A percentile compares a stretch with the other conserved stretches of the same genome.
phyloP scores from a whole-genome alignment of 306 rosid species.

The Cotoneaster glaucophyllus region DNA sequence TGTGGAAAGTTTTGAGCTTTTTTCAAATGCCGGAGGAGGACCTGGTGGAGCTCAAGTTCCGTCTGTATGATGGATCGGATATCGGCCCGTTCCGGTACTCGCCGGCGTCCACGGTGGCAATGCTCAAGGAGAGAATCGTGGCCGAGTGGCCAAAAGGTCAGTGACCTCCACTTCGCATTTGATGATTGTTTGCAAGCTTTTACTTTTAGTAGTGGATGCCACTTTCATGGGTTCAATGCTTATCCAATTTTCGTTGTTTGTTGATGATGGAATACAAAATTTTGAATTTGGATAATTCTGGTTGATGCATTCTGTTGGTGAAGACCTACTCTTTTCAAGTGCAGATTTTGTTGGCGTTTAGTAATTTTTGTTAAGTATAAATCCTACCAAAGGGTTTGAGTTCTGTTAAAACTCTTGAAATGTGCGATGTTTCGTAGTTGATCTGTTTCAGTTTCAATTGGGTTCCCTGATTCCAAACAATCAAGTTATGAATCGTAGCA shows the following conservation, averaged over 20 bases:
- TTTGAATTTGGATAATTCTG: background rate
- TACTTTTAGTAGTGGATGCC: background rate
- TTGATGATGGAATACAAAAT: background rate
- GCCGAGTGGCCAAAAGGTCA: conserved; percentile 91
- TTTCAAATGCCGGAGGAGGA: conserved; percentile 84
- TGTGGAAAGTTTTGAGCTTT: conserved; percentile 22
- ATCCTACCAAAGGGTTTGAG: too few relatives aligned
- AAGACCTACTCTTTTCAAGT: background rate
- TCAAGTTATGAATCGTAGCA: background rate
- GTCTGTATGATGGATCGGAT: conserved; percentile 84
- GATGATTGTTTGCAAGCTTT: background rate
- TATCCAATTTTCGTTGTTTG: background rate
- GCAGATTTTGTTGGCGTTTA: background rate
- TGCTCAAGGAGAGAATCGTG: conserved; percentile 72
- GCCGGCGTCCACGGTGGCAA: conserved; percentile 61
- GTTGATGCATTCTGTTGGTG: background rate
- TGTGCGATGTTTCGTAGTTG: background rate
- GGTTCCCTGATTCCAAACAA: background rate
- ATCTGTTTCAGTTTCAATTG: background rate
- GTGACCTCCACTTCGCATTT: background rate
- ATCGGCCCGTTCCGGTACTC: conserved; percentile 79
- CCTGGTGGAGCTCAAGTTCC: conserved; percentile 77
- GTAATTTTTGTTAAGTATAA: background rate
- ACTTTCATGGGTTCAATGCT: background rate
- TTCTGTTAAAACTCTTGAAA: too few relatives aligned